Evolutionary conservation across 1,284 basidiomycete species (phyloP).

Genomic region (Chiua sp.): DNA sequence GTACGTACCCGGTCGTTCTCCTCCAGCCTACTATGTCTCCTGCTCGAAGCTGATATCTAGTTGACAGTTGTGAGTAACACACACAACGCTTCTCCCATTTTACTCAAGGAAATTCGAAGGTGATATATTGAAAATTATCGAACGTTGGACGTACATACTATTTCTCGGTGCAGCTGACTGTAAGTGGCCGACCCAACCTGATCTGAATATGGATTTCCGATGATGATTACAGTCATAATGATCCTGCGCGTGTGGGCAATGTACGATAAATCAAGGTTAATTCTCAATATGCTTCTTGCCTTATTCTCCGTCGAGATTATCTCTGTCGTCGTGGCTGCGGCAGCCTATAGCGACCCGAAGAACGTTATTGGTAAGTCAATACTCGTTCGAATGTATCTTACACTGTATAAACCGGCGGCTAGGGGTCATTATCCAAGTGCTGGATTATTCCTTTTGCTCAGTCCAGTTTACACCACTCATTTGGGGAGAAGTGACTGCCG

Average conservation of each 20-base stretch:
- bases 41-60: not conserved
- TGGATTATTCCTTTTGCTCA: not conserved
- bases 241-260: not conserved
- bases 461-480: not conserved
- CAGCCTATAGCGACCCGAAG: not conserved
- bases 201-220: not conserved
- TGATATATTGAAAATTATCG: not conserved
- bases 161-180: not conserved
- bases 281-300: not conserved
- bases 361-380: not conserved
- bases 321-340: not conserved
- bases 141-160: not conserved
- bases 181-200: not conserved
- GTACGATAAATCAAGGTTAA: not conserved
- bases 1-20: not conserved
- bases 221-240: not conserved
- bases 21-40: not conserved
- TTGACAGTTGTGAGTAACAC: not conserved
- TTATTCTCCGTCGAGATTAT: not conserved
- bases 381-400: not conserved
- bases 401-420: not conserved
- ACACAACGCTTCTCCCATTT: not conserved
- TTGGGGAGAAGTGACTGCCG: not conserved
- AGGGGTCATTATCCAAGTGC: not conserved
- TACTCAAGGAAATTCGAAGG: not conserved